Base-by-base conservation (phyloP, 2,329 filamentous ascomycete genomes). In the Hyphodiscus sp. region DNA sequence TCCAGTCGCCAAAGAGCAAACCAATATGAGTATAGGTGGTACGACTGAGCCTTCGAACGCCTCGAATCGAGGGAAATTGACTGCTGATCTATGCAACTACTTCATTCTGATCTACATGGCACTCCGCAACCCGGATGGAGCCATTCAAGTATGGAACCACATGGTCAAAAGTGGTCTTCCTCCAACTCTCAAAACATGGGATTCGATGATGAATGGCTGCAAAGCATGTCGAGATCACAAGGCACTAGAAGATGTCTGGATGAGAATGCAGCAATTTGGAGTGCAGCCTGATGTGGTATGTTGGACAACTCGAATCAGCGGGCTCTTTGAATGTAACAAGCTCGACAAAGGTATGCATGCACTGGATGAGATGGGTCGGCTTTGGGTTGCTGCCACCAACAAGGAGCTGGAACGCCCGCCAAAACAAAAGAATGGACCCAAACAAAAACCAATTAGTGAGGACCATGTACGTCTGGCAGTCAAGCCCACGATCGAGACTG, bases 291-390 rank as follows among this genome's bases (percentile, higher is more conserved):
- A 92, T 67, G 68, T 69, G 7, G 64, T 74, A 51, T 81, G 84
- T 41, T 94, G 89, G 89, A 86, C 83, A 9, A 81, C 82, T 15
- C 79, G 86, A 23, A 80, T 94, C 44, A 78, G 81, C 23, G 83
- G 82, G 0, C 74, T 90, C 11, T 79, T 91, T 52, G 73, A 76
- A 42, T 70, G 76, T 45, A 76, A 78, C 30, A 72, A 77, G 55
- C 61, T 76, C 6, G 71, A 80, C 26, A 73, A 73, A 18, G 87
- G 80, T n/a, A 70, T 94, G 13, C 65, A 70, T 38, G 83, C 83
- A 2, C 71, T 92, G 43, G 74, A 81, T 38, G 79, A 89, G 58
- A 86, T 92, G 82, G 76, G 78, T 41, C 71, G 68, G 13, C 63
- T 74, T 3, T 91, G 86, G 87, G 58, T 67, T 51, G 38, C 61